These are phyloP conservation scores for Rhododendron ferrugineum DNA, from an alignment of 148 eudicot genomes.

Conservation along the genomic window DNA sequence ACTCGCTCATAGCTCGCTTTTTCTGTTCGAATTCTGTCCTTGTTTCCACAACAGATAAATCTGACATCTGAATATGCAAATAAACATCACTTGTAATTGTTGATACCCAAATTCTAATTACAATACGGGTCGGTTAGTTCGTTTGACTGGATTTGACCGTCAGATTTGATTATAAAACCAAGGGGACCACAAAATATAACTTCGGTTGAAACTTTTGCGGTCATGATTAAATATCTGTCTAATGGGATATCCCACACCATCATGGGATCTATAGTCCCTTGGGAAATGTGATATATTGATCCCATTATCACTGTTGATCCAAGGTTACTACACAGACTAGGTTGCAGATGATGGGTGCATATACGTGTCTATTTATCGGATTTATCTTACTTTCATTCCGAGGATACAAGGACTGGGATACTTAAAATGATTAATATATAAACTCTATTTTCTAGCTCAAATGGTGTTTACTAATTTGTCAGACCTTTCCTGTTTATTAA, in stretches of 20 bases:
- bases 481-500: background rate
- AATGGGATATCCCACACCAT: background rate
- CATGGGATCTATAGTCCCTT: background rate
- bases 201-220: background rate
- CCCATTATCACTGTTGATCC: background rate
- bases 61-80: slow-evolving; percentile 49
- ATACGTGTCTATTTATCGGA: background rate
- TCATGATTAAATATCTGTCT: background rate
- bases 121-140: background rate
- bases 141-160: background rate
- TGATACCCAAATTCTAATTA: background rate
- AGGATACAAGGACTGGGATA: background rate
- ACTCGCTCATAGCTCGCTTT: slow-evolving; percentile 26
- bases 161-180: background rate
- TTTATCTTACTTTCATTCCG: background rate
- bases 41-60: slow-evolving; percentile 47
- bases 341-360: background rate
- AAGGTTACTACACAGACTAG: background rate
- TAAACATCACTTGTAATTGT: background rate
- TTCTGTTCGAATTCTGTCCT: slow-evolving; percentile 46
- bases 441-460: background rate
- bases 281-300: background rate
- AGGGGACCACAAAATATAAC: background rate
- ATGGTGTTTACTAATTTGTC: background rate
- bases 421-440: background rate